A percentile compares a stretch with the other conserved stretches of the same genome.
These are phyloP conservation scores for Phoma sp. DNA, from an alignment of 2,329 filamentous ascomycete species.

Conservation along the genomic window DNA sequence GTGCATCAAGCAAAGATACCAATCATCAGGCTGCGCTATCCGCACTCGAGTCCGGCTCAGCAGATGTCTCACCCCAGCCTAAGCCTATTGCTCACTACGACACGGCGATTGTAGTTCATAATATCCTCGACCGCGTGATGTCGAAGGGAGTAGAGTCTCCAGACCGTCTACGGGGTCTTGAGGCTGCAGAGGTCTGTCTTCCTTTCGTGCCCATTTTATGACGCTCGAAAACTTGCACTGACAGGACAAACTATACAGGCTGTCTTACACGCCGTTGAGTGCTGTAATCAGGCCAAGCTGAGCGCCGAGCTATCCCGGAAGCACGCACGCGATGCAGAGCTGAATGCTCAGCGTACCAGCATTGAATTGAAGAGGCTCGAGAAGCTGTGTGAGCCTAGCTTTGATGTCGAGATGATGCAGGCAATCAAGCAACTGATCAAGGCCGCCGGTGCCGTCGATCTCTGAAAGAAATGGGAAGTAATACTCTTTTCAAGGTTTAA, in stretches of 20 bases:
- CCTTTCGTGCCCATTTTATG: slow-evolving; percentile 1
- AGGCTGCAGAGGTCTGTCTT: slow-evolving; percentile 38
- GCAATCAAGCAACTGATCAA: slow-evolving; percentile 19
- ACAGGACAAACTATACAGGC: slow-evolving; percentile 25
- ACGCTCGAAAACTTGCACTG: slow-evolving; percentile 20
- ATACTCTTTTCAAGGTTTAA: neutral
- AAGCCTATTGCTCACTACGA: slow-evolving; percentile 2
- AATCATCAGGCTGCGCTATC: neutral
- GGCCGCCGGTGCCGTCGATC: neutral
- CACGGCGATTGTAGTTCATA: slow-evolving; percentile 17
- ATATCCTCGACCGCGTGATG: slow-evolving; percentile 23
- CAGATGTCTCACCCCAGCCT: neutral
- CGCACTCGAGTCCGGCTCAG: neutral
- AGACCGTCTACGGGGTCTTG: slow-evolving; percentile 26
- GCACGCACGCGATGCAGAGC: slow-evolving; percentile 32
- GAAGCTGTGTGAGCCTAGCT: slow-evolving; percentile 16
- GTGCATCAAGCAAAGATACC: neutral
- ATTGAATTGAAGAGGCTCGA: slow-evolving; percentile 20
- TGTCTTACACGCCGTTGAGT: slow-evolving; percentile 28
- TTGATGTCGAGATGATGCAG: slow-evolving; percentile 21
- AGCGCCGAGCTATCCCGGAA: slow-evolving; percentile 27
- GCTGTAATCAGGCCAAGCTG: slow-evolving; percentile 27
- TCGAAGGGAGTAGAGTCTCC: slow-evolving; percentile 15
- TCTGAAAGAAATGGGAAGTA: neutral
- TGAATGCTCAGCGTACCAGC: slow-evolving; percentile 20